Base-by-base conservation (phyloP, 108 stramenopile genomes). In the Nannochloropsis oceanica region DNA sequence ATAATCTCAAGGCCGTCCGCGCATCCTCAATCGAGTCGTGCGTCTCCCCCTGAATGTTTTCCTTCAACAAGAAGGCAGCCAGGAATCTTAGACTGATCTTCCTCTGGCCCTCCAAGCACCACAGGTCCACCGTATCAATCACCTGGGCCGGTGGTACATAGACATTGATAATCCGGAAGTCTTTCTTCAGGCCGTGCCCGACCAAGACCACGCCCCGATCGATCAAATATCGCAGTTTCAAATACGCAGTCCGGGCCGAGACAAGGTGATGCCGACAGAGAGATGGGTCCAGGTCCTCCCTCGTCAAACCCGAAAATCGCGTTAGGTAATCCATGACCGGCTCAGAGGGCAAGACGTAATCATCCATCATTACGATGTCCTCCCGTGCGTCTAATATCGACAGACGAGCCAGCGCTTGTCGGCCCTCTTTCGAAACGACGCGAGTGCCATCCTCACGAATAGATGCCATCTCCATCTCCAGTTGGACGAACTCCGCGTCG, bases 21-120 rank as follows among this genome's bases (percentile, higher is more conserved):
- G 97, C 95, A 91, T 99, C 98, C 88, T 97, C 96, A 73, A 97
- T 92, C 43, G 95, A 95, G 83, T 97, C 97, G 88, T 99, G 98
- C 26, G 93, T 92, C 81, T 96, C 95, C 84, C 93, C 94, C 89
- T 99, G 97, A 91, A 97, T 96, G 87, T 95, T 96, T 44, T 93
- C 89, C 12, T 90, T 90, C 79, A 97, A 89, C 25, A 97, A 91
- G 83, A 92, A 95, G 85, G 95, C 94, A 13, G 94, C 92, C 43
- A 97, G 92, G 87, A 95, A 97, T 25, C 96, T 92, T 43, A 99
- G 90, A 0, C 95, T 94, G 34, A 97, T 93, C 89, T 95, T 96
- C 27, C 98, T 92, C 87, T 91, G 92, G 46, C 92, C 93, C 14
- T 93, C 91, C 44, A 94, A 92, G 80, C 94, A 92, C 89, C 91